These are phyloP conservation scores for Penicillium egyptiacum DNA, from an alignment of 495 filamentous ascomycete genomes.

Conservation along the genomic window DNA sequence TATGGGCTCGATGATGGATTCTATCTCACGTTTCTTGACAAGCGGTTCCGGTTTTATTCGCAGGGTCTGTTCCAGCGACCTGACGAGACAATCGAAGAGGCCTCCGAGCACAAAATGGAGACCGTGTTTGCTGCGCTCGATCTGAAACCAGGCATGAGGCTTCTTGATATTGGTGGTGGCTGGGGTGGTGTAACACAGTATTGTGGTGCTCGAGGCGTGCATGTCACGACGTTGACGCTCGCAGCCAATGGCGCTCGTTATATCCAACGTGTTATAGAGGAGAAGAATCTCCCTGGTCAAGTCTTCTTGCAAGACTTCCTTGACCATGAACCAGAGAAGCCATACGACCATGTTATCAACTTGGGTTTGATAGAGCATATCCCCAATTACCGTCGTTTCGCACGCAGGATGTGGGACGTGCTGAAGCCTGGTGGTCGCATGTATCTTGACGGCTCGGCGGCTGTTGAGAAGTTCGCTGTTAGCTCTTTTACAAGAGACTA, in stretches of 20 bases:
- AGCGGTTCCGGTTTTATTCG: slow-evolving; percentile 19
- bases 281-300: slow-evolving; percentile 9
- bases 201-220: slow-evolving; percentile 23
- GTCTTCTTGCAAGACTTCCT: slow-evolving; percentile 19
- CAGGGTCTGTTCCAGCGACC: slow-evolving; percentile 16
- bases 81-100: slow-evolving; percentile 19
- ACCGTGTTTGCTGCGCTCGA: slow-evolving; percentile 13
- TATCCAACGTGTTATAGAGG: slow-evolving; percentile 12
- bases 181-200: slow-evolving; percentile 27
- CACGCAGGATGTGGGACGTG: slow-evolving; percentile 13
- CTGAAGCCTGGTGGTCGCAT: slow-evolving; percentile 17
- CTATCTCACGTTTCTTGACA: slow-evolving; percentile 20
- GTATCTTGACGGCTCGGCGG: slow-evolving; percentile 24
- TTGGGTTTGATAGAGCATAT: slow-evolving; percentile 19
- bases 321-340: slow-evolving; percentile 12
- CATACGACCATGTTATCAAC: slow-evolving; percentile 15
- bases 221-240: slow-evolving; percentile 18
- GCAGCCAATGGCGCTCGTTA: slow-evolving; percentile 13
- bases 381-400: slow-evolving; percentile 16
- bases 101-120: slow-evolving; percentile 21
- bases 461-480: slow-evolving; percentile 14
- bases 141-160: slow-evolving; percentile 15
- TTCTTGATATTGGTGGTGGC: slow-evolving; percentile 24
- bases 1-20: slow-evolving; percentile 20
- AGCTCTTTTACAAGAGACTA: slow-evolving; percentile 19